Percentiles rank a stretch among this genome's conserved stretches.
Evolutionary conservation across 148 eudicot species (phyloP).

Genomic region (Vaccinium macrocarpon): DNA sequence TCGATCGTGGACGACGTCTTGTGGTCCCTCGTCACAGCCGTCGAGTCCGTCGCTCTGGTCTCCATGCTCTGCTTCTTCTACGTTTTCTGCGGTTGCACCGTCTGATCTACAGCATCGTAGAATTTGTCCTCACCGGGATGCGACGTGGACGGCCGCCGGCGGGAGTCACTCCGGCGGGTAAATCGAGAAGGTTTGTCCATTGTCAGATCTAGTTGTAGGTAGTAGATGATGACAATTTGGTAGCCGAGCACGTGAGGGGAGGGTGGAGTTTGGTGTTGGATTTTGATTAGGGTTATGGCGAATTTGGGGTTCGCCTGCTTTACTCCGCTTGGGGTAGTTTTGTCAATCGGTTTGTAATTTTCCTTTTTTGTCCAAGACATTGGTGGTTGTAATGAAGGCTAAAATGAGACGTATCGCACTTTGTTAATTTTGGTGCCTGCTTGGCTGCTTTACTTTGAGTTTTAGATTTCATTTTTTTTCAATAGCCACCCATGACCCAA

Average conservation of each 20-base stretch:
- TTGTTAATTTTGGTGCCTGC: too few relatives aligned
- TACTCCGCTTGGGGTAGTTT: background rate
- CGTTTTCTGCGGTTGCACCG: slow-evolving; percentile 44
- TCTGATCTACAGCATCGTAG: slow-evolving; percentile 9
- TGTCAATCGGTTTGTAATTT: background rate
- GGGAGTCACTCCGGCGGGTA: background rate
- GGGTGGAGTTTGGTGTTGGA: background rate
- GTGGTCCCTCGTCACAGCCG: slow-evolving; percentile 36
- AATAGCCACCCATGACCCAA: too few relatives aligned
- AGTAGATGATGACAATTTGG: background rate
- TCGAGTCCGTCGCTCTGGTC: slow-evolving; percentile 39
- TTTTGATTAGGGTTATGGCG: background rate
- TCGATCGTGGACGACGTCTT: slow-evolving; percentile 28
- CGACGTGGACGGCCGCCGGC: background rate
- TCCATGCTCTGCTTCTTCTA: slow-evolving; percentile 36
- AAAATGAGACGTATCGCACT: too few relatives aligned
- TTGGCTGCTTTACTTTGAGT: too few relatives aligned
- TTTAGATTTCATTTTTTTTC: too few relatives aligned
- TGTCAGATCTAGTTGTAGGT: background rate
- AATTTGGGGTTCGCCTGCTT: background rate
- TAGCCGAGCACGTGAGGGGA: slow-evolving; percentile 10
- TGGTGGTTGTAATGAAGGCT: too few relatives aligned
- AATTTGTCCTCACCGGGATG: background rate
- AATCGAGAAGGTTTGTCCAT: background rate
- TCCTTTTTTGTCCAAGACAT: background rate